These are phyloP conservation scores for Eimeria maxima DNA, from an alignment of 169 alveolate species.

Conservation along the genomic window DNA sequence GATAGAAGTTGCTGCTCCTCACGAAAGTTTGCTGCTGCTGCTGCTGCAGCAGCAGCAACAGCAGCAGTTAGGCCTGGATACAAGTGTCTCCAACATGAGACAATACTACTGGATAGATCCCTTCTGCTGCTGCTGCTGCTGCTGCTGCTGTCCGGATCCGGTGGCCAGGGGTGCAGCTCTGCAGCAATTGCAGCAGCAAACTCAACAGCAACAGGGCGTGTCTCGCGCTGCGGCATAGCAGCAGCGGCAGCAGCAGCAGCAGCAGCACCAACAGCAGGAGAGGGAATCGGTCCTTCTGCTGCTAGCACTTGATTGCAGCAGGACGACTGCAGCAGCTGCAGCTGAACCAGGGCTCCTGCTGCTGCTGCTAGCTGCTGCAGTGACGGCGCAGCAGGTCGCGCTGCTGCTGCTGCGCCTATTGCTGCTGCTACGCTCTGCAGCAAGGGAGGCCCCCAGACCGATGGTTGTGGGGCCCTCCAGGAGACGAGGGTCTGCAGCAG, in stretches of 20 bases:
- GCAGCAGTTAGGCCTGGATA: neutral
- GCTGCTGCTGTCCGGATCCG: neutral
- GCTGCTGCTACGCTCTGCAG: neutral
- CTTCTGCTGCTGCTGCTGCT: slow-evolving; percentile 36
- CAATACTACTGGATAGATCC: neutral
- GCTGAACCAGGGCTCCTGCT: too few relatives aligned
- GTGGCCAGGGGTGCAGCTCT: too few relatives aligned
- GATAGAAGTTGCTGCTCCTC: too few relatives aligned
- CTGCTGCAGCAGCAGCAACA: neutral
- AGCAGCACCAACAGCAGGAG: neutral
- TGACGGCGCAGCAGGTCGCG: too few relatives aligned
- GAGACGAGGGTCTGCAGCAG: neutral
- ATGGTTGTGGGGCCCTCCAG: slow-evolving; percentile 29
- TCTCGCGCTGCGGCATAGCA: too few relatives aligned
- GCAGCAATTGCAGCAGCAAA: too few relatives aligned
- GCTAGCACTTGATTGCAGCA: neutral
- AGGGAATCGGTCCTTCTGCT: neutral
- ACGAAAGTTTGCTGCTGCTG: too few relatives aligned
- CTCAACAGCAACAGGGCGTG: too few relatives aligned
- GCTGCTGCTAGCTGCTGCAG: too few relatives aligned
- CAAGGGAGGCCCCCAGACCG: slow-evolving; percentile 14
- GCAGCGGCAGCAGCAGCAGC: slow-evolving; percentile 26
- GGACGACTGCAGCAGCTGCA: slow-evolving; percentile 19
- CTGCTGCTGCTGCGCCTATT: too few relatives aligned
- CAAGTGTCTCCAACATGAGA: slow-evolving; percentile 4